Conservation (phyloP, 2,329 filamentous ascomycete genomes). For the Fusarium sp. region DNA sequence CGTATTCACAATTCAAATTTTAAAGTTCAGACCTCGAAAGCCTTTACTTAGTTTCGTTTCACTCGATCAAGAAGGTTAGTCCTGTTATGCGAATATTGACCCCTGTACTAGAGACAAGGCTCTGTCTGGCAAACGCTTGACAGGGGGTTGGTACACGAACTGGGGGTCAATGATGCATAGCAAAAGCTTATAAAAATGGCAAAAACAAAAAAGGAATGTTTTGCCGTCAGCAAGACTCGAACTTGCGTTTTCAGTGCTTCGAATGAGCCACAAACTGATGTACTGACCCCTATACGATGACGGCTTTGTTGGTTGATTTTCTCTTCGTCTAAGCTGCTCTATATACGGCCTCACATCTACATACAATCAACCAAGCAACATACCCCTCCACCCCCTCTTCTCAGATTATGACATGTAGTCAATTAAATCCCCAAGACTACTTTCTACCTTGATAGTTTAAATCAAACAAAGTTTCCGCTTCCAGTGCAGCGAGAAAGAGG, state of each 20-base stretch:
- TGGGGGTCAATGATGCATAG: conserved; percentile 16
- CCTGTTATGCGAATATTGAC: no score
- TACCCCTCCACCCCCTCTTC: neutral
- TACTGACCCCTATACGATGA: conserved; percentile 46
- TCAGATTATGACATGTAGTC: neutral
- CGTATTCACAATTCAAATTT: no score
- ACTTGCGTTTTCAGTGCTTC: conserved; percentile 47
- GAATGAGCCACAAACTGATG: conserved; percentile 47
- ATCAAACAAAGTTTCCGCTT: conserved; percentile 17
- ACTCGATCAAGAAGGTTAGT: no score
- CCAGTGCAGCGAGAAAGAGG: conserved; percentile 30
- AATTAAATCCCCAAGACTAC: neutral
- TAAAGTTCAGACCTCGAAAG: no score
- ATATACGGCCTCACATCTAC: conserved; percentile 5
- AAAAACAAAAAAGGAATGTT: conserved; percentile 20
- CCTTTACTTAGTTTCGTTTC: no score
- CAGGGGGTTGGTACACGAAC: neutral
- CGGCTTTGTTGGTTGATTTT: conserved; percentile 21
- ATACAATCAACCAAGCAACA: neutral
- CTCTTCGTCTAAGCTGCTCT: accelerated
- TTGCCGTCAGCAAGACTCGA: conserved; percentile 46
- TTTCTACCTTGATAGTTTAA: no score
- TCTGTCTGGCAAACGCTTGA: neutral
- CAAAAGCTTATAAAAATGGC: neutral
- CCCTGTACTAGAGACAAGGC: no score